Base-by-base conservation (phyloP, 306 rosid genomes). In the Cucumis sativus region DNA sequence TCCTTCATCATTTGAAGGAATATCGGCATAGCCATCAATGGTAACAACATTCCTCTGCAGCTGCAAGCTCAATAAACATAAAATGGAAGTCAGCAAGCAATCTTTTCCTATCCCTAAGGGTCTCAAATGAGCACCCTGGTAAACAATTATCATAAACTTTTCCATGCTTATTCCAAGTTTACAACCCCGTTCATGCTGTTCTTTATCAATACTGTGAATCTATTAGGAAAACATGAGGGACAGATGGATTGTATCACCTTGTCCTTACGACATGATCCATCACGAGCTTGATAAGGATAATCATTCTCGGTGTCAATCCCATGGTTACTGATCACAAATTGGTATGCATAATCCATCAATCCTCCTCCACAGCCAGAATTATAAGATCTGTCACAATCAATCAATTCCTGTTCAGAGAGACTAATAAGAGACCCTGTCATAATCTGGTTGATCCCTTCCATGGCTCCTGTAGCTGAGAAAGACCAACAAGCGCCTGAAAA, bases 401-500 rank as follows among this genome's bases (percentile, higher is more conserved):
- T 75, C 51, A 94, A 73, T 80, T 92, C 95, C 84, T 94, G 97
- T 79, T 92, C 98, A n/a, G 98, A 92, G 74, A 94, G 92, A 79
- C 96, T 94, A 59, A 79, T 60, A 68, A 94, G 96, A 55, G 98
- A 90, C 18, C 95, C 98, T 0, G 98, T 87, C 47, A 84, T 94
- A 75, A 94, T 89, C 85, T 94, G 87, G 68, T 92, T 94, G 85
- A 94, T 88, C 16, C 95, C 98, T 90, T 94, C 98, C 35, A 94
- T 87, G 37, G 98, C 98, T 33, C 98, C 98, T 0, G 96, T 94
- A 10, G 95, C 91, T 14, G 98, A 84, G 85, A 94, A 94, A 33
- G 98, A 47, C 98, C 98, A 94, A 80, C 98, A 94, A 73, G 96
- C 93, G 77, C 98, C 98, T 94, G 77, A 45, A 79, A 79, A 47